Evolutionary conservation across 192 early-diverging fungal species (phyloP).

Genomic region (Lunasporangiospora selenospora): DNA sequence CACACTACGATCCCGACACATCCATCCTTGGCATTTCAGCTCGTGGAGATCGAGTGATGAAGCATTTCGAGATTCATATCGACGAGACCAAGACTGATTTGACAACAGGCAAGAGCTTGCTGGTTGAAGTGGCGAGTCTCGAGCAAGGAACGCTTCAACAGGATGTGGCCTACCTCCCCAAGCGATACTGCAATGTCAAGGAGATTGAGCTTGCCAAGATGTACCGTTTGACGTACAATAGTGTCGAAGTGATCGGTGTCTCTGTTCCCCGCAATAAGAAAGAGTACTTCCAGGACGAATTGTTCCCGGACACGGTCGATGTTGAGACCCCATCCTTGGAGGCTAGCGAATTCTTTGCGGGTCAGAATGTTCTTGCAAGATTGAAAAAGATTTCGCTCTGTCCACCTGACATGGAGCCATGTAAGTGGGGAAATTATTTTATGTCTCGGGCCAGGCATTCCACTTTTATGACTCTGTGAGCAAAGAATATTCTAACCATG

Average conservation of each 20-base stretch:
- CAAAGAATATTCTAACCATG: too few species aligned
- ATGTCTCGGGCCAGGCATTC: too few species aligned
- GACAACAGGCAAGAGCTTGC: conserved; percentile 11
- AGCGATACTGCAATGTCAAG: conserved; percentile 66
- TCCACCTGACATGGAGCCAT: conserved; percentile 29
- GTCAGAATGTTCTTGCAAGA: not conserved
- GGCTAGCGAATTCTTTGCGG: conserved; percentile 66
- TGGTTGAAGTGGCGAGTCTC: conserved; percentile 64
- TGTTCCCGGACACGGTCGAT: conserved; percentile 75
- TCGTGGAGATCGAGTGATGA: conserved; percentile 80
- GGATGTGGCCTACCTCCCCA: conserved; percentile 77
- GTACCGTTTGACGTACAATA: conserved; percentile 71
- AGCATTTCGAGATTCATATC: conserved; percentile 74
- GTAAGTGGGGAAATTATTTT: too few species aligned
- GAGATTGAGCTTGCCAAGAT: conserved; percentile 74
- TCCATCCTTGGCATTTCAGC: conserved; percentile 72
- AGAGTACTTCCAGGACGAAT: conserved; percentile 93
- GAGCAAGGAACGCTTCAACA: conserved; percentile 68
- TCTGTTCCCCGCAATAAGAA: conserved; percentile 79
- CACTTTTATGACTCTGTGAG: too few species aligned
- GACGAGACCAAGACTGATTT: conserved; percentile 26
- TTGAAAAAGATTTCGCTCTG: conserved; percentile 15
- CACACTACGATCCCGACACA: conserved; percentile 74
- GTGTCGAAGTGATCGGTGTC: conserved; percentile 76
- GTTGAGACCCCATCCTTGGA: conserved; percentile 53